Evolutionary conservation across 2,329 filamentous ascomycete species (phyloP).

Genomic region (Alternaria ventricosa): DNA sequence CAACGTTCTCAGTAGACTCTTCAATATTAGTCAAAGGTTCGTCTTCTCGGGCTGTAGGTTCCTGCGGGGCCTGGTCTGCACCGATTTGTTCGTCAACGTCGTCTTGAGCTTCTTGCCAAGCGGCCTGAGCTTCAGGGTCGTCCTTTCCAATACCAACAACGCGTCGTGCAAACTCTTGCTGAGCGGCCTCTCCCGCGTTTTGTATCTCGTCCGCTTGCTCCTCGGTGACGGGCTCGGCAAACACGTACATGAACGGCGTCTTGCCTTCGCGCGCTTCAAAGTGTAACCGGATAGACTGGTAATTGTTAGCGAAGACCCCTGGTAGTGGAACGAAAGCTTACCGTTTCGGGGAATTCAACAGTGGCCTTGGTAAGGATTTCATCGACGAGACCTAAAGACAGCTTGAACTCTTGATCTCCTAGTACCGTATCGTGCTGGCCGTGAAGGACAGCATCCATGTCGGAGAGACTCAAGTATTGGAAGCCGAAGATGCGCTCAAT

Average conservation of each 20-base stretch:
- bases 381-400: constrained; percentile 81
- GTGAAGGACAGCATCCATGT: constrained; percentile 93
- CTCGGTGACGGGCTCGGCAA: constrained; percentile 81
- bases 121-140: constrained; percentile 36
- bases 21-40: neutral
- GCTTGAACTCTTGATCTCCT: constrained; percentile 84
- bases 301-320: constrained; percentile 10
- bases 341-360: constrained; percentile 72
- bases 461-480: constrained; percentile 84
- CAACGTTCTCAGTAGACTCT: neutral
- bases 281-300: constrained; percentile 74
- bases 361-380: constrained; percentile 79
- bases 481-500: constrained; percentile 95
- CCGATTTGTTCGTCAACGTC: constrained; percentile 41
- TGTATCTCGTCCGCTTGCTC: constrained; percentile 78
- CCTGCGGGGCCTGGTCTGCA: constrained; percentile 31
- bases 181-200: constrained; percentile 65
- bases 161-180: constrained; percentile 72
- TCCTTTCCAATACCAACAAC: constrained; percentile 57
- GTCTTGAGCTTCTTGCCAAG: constrained; percentile 42
- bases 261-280: constrained; percentile 74
- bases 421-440: constrained; percentile 70
- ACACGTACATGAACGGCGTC: constrained; percentile 81
- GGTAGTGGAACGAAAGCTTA: constrained; percentile 27
- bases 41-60: constrained; percentile 1